Conservation (phyloP, 371 early-diverging fungal genomes). For the Apophysomyces sp. region DNA sequence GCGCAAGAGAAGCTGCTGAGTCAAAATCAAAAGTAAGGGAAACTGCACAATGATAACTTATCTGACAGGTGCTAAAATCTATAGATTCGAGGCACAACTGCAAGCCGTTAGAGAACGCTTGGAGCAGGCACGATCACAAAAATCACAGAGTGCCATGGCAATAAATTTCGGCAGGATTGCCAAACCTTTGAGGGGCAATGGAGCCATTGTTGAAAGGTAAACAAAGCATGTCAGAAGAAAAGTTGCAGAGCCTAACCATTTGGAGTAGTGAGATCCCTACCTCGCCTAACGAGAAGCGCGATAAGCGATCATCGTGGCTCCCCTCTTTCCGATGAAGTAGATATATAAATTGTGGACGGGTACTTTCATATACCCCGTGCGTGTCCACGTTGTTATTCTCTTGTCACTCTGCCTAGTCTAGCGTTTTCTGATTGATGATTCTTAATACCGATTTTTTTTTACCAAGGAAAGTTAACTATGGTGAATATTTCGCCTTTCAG, state of each 20-base stretch:
- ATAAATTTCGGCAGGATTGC: constrained; percentile 87
- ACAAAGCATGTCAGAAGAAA: background rate
- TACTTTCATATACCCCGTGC: background rate
- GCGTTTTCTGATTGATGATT: background rate
- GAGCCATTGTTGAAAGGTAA: constrained; percentile 28
- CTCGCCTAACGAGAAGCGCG: constrained; percentile 26
- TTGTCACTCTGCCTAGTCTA: background rate
- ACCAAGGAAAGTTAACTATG: no score
- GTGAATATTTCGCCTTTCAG: no score
- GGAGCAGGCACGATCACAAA: constrained; percentile 70
- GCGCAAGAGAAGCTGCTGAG: constrained; percentile 69
- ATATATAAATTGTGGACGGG: constrained; percentile 1
- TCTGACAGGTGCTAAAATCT: background rate
- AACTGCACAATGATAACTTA: background rate
- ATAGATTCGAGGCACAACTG: constrained; percentile 79
- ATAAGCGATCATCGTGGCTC: constrained; percentile 40
- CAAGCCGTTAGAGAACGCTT: constrained; percentile 77
- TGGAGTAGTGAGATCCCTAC: constrained; percentile 21
- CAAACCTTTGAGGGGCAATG: constrained; percentile 92
- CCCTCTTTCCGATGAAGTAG: constrained; percentile 19
- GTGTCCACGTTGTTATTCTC: background rate
- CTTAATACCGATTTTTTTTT: background rate
- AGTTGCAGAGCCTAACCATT: no score
- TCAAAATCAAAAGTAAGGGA: constrained; percentile 79
- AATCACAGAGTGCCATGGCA: constrained; percentile 58